These are phyloP conservation scores for Candida insectalens DNA, from an alignment of 805 yeast species.

Conservation along the genomic window DNA sequence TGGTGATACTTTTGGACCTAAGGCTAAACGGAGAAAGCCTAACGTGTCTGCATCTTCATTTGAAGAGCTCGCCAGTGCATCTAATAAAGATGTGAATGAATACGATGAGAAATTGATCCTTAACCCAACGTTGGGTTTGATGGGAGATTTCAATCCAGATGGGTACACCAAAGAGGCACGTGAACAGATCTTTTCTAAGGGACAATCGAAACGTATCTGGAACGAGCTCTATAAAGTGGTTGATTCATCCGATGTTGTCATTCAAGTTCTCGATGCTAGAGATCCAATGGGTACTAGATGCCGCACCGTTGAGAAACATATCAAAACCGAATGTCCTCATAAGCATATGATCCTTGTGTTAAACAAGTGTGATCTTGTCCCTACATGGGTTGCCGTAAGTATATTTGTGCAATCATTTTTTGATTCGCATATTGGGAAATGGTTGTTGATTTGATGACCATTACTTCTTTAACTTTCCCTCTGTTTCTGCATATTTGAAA, in stretches of 20 bases:
- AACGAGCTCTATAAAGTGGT: constrained; percentile 94
- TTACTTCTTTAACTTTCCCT: constrained; percentile 4
- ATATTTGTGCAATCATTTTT: constrained; percentile 29
- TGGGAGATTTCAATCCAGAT: constrained; percentile 66
- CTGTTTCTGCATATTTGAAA: constrained; percentile 23
- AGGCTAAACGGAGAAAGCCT: constrained; percentile 88
- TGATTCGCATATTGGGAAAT: no score
- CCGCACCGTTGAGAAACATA: constrained; percentile 84
- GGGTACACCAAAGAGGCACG: constrained; percentile 87
- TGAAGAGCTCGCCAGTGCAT: constrained; percentile 60
- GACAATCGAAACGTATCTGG: constrained; percentile 98
- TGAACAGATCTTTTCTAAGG: constrained; percentile 92
- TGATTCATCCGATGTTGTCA: constrained; percentile 94
- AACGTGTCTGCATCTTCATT: constrained; percentile 64
- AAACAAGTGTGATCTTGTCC: constrained; percentile 96
- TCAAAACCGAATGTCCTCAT: constrained; percentile 90
- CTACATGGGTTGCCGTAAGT: constrained; percentile 99
- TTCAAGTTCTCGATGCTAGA: constrained; percentile 94
- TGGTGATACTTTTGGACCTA: constrained; percentile 83
- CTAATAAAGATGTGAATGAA: constrained; percentile 45
- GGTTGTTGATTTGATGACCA: constrained; percentile 1
- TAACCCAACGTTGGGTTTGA: constrained; percentile 65
- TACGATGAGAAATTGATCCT: constrained; percentile 72
- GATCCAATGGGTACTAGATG: constrained; percentile 97
- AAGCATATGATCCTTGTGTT: constrained; percentile 90